These are phyloP conservation scores for Effrenium voratum DNA, from an alignment of 73 alveolate genomes.

Conservation along the genomic window DNA sequence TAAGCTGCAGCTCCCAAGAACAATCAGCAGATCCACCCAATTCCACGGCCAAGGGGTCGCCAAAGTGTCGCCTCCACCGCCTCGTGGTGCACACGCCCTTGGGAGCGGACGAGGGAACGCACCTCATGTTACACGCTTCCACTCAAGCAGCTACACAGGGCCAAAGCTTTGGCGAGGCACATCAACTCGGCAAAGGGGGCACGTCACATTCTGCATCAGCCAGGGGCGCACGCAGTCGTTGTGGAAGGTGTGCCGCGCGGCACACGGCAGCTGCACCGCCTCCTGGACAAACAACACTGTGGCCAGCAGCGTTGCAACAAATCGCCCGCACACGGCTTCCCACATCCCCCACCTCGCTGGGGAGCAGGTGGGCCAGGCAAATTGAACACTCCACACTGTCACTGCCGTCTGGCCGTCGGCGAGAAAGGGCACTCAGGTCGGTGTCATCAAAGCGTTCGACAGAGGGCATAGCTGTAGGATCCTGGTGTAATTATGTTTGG, in stretches of 20 bases:
- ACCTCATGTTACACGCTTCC: no score
- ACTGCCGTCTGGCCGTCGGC: not conserved
- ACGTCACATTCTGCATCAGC: constrained; percentile 67
- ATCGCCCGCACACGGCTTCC: not conserved
- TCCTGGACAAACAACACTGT: not conserved
- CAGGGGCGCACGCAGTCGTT: constrained; percentile 57
- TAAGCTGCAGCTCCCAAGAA: no score
- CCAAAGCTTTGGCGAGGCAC: not conserved
- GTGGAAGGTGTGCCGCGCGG: constrained; percentile 66
- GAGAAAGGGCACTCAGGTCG: constrained; percentile 1
- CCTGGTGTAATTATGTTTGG: not conserved
- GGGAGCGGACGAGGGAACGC: no score
- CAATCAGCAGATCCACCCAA: no score
- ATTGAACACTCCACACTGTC: constrained; percentile 31
- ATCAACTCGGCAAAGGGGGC: constrained; percentile 87
- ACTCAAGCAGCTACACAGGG: no score
- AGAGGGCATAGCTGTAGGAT: constrained; percentile 25
- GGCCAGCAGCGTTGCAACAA: not conserved
- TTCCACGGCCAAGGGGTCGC: no score
- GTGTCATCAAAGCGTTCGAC: constrained; percentile 75
- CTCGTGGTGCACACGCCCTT: no score
- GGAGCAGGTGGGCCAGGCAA: constrained; percentile 21
- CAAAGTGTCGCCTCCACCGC: no score
- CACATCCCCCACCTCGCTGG: not conserved
- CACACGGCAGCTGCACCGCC: constrained; percentile 55